A percentile compares a stretch with the other conserved stretches of the same genome.
Evolutionary conservation across 2,329 filamentous ascomycete species (phyloP).

Genomic region (Emydomyces testavorans): DNA sequence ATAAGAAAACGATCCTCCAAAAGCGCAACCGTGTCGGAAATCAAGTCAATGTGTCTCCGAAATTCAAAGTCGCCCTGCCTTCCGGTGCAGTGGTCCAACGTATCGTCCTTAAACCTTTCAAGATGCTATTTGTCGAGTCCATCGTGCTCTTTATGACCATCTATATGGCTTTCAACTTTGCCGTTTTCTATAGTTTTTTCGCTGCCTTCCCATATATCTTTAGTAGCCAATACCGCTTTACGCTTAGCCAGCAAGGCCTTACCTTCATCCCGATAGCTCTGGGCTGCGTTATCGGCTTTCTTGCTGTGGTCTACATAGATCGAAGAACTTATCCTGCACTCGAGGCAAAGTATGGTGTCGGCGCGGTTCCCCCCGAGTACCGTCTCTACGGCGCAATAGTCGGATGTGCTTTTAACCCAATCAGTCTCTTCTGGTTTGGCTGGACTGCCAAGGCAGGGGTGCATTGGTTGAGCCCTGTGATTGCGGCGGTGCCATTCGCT

Average conservation of each 20-base stretch:
- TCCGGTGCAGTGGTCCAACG: background rate
- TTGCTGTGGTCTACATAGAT: conserved; percentile 5
- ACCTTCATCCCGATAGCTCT: conserved; percentile 40
- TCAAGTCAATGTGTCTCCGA: background rate
- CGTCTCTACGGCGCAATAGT: conserved; percentile 9
- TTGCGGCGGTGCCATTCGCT: conserved; percentile 20
- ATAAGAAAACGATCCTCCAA: conserved; percentile 20
- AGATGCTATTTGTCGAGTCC: conserved; percentile 18
- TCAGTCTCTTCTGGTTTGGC: conserved; percentile 17
- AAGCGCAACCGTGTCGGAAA: conserved; percentile 8
- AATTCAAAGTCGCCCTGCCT: background rate
- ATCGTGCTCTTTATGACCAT: conserved; percentile 19
- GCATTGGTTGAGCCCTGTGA: conserved; percentile 40
- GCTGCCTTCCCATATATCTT: conserved; percentile 45
- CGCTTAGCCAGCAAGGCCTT: conserved; percentile 7
- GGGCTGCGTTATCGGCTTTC: conserved; percentile 23
- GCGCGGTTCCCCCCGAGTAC: conserved; percentile 26
- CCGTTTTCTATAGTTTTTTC: conserved; percentile 29
- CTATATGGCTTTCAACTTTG: conserved; percentile 19
- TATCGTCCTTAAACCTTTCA: conserved; percentile 10
- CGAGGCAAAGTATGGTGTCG: conserved; percentile 19
- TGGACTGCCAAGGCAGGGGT: conserved; percentile 24
- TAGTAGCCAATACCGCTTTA: conserved; percentile 23
- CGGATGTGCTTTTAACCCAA: conserved; percentile 9
- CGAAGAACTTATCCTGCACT: conserved; percentile 15